Evolutionary conservation across 1,139 yeast species (phyloP).

Genomic region (Debaryomyces sp.): DNA sequence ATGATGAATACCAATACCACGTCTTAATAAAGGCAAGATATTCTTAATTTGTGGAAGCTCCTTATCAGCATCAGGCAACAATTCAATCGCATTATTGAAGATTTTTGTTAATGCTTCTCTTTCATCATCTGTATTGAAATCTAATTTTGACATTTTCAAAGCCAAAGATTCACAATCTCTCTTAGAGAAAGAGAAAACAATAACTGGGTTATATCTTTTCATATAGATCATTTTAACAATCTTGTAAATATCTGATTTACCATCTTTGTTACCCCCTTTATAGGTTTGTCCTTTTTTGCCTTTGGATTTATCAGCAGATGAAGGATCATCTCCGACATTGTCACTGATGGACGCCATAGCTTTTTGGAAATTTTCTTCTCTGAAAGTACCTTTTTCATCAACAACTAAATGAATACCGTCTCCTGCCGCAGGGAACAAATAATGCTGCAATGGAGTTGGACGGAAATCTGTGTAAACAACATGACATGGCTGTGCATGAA

Average conservation of each 20-base stretch:
- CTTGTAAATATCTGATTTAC: conserved; percentile 90
- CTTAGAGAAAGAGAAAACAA: conserved; percentile 94
- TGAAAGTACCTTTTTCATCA: conserved; percentile 92
- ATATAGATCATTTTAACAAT: conserved; percentile 97
- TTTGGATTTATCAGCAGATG: conserved; percentile 53
- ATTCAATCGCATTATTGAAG: conserved; percentile 83
- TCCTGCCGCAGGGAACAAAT: conserved; percentile 95
- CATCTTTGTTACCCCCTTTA: conserved; percentile 86
- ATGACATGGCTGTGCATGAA: conserved; percentile 95
- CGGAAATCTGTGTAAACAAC: conserved; percentile 98
- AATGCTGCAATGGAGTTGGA: conserved; percentile 98
- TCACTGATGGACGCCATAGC: conserved; percentile 95
- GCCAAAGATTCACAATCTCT: conserved; percentile 96
- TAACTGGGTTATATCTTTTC: conserved; percentile 94
- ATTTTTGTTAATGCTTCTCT: conserved; percentile 87
- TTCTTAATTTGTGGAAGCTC: conserved; percentile 94
- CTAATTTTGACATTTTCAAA: conserved; percentile 90
- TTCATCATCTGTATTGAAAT: conserved; percentile 90
- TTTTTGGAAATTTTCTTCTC: conserved; percentile 97
- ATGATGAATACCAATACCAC: conserved; percentile 99
- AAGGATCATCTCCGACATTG: conserved; percentile 81
- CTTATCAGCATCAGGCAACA: conserved; percentile 86
- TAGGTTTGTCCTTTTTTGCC: conserved; percentile 84
- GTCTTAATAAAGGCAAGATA: conserved; percentile 79
- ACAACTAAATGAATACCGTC: conserved; percentile 97